Base-by-base conservation (phyloP, 371 early-diverging fungal species). In the Catenaria anguillulae region DNA sequence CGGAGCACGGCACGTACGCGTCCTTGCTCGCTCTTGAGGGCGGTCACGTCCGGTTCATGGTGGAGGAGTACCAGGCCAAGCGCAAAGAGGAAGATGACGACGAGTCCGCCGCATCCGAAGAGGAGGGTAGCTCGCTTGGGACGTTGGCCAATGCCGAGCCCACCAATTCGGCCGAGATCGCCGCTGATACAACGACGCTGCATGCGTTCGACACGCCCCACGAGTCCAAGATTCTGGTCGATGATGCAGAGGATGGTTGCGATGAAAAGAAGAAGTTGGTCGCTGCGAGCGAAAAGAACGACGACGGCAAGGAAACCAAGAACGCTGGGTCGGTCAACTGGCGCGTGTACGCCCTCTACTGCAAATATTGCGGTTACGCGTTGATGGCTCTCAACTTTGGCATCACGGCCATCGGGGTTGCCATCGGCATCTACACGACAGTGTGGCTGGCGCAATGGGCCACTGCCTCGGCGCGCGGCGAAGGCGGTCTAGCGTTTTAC, bases 311-410 rank as follows among this genome's bases (percentile, higher is more conserved):
- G 40, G 52, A 50, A 17, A 31, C 26, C 6, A 29, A 26, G 5
- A 13, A 10, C 29, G 6, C 52, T 67, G 93, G 93, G 33, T 79
- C 82, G 50, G 93, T 93, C 24, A 66, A 72, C 40, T 75, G 70
- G 65, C 67, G 66, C 17, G 87, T 90, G 13, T 92, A 92, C 68
- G 67, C 67, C 42, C 71, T 80, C 26, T 97, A 94, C 70, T 77
- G 84, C n/a, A 80, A 83, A 40, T 76, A 90, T 0, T 92, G 92
- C 65, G 81, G 86, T 2, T 26, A 72, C 34, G 36, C 62, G 31
- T 73, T 70, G 62, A 83, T 89, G 2, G 60, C 70, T 43, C 21
- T 77, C 31, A 83, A 77, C 55, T 42, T 89, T 33, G 17, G 73
- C 31, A 29, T 29, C 21, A 50, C 52, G 29, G 10, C 19, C 1